Percentiles rank a stretch among this genome's conserved stretches.
phyloP scores from a whole-genome alignment of 177 flowering plant genomes.

The Vitis hybrid region DNA sequence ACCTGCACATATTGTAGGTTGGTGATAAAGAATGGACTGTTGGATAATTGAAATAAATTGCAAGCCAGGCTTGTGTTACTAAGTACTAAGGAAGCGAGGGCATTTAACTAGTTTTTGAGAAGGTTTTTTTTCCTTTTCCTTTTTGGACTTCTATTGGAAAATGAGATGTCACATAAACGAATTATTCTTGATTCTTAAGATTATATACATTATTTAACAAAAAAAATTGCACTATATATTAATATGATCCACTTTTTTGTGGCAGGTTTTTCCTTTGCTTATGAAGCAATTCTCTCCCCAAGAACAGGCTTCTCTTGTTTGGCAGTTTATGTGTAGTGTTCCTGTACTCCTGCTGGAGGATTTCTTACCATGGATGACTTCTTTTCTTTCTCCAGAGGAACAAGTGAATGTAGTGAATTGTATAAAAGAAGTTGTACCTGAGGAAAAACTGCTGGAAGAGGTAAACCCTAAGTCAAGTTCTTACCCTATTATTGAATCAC shows the following conservation, averaged over 20 bases:
- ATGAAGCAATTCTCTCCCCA: slow-evolving; percentile 45
- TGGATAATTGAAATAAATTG: background rate
- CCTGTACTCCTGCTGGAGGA: slow-evolving; percentile 66
- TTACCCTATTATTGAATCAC: background rate
- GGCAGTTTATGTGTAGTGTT: slow-evolving; percentile 76
- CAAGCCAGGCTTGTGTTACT: background rate
- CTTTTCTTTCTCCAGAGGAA: slow-evolving; percentile 52
- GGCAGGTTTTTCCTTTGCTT: slow-evolving; percentile 80
- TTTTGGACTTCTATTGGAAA: too few relatives aligned
- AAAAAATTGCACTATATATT: background rate
- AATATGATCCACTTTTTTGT: slow-evolving; percentile 6
- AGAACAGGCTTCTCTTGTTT: slow-evolving; percentile 77
- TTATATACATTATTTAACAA: too few relatives aligned
- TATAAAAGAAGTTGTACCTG: slow-evolving; percentile 52
- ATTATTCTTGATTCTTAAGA: too few relatives aligned
- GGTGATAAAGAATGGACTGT: background rate
- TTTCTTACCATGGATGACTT: slow-evolving; percentile 69
- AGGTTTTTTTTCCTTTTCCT: too few relatives aligned
- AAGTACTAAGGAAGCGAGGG: too few relatives aligned
- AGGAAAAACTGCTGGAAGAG: slow-evolving; percentile 67
- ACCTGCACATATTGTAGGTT: background rate
- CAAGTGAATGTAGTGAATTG: slow-evolving; percentile 36
- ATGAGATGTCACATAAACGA: too few relatives aligned
- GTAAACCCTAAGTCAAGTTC: slow-evolving; percentile 29
- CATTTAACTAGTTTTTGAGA: too few relatives aligned